Conservation (phyloP, 1,284 basidiomycete genomes). For the Ustilago trichophora region DNA sequence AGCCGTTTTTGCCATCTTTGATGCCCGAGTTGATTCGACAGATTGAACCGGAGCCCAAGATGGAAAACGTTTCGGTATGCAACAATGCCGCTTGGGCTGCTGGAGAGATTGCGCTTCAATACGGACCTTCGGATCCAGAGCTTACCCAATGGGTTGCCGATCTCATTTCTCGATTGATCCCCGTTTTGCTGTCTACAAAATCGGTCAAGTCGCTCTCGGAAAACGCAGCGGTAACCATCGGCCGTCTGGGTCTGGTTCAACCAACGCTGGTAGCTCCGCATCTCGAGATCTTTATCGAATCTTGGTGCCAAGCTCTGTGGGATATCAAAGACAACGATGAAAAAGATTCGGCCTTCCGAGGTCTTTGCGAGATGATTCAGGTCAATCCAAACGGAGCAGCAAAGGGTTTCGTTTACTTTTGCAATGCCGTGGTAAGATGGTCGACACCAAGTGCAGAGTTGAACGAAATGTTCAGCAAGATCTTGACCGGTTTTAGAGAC, state of each 20-base stretch:
- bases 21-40: conserved; percentile 90
- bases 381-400: conserved; percentile 76
- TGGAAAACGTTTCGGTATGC: conserved; percentile 93
- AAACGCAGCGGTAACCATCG: conserved; percentile 99
- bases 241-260: conserved; percentile 91
- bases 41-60: conserved; percentile 86
- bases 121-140: conserved; percentile 66
- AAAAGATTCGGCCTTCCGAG: conserved; percentile 98
- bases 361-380: conserved; percentile 94
- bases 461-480: conserved; percentile 67
- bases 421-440: conserved; percentile 66
- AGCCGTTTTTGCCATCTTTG: conserved; percentile 78
- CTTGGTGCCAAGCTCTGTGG: conserved; percentile 96
- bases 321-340: conserved; percentile 99
- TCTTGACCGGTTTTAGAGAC: conserved; percentile 83
- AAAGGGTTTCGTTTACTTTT: conserved; percentile 64
- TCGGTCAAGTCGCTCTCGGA: conserved; percentile 93
- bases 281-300: conserved; percentile 87
- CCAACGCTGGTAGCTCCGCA: conserved; percentile 88
- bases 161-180: conserved; percentile 86
- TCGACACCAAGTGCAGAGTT: conserved; percentile 56
- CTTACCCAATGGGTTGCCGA: conserved; percentile 68
- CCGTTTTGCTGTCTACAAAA: conserved; percentile 88
- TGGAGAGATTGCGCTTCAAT: conserved; percentile 82
- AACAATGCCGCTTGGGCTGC: conserved; percentile 99